Evolutionary conservation across 2,329 filamentous ascomycete genomes (phyloP), one percentile per base, ranked within the genome.

Genomic region (Verticillium isaacii): DNA sequence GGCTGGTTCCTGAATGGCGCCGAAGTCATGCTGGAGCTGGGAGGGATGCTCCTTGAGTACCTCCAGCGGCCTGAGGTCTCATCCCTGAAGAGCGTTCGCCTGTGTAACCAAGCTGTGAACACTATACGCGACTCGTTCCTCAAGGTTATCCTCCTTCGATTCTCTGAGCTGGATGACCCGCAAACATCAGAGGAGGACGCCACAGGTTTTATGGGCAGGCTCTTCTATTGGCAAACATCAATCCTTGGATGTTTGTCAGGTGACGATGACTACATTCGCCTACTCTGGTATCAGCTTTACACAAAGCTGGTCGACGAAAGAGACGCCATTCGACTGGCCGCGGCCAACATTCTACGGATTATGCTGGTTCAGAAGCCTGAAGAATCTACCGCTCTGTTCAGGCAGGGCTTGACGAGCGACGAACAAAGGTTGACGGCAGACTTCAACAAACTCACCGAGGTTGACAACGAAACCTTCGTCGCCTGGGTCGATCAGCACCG

Each of bases 171-270:
- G 59, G 91, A 96, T 58, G 88, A 89, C 37, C 75, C 82, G 1
- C 80, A 86, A 60, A 81, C 79, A 1, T 77, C 83, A 2, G 85
- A 89, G 62, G 72, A 77, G 7, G 88, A 92, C 57, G 86, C 88
- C 0, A 82, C 89, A 32, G 79, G 83, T 0, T 92, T 96, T 62
- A 85, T 99, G 74, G 85, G 91, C 63, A 94, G 93, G 71, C 86
- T 99, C 68, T 87, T 92, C 0, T 98, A 97, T 74, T 99, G 95
- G 95, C 95, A 98, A 73, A 93, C 92, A 23, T 91, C 97, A 19
- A 87, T 99, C 17, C 80, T 99, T 17, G 89, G 88, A 2, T 87
- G 89, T 4, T 86, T 95, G 17, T 89, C 91, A 3, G 82, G 85
- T 7, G 92, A 97, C 55, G 86, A 91, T n/a, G 88, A 92, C 11